Percentiles rank a stretch among this genome's conserved stretches.
These are phyloP conservation scores for Apiosordaria backusii DNA, from an alignment of 495 filamentous ascomycete species.

Conservation along the genomic window DNA sequence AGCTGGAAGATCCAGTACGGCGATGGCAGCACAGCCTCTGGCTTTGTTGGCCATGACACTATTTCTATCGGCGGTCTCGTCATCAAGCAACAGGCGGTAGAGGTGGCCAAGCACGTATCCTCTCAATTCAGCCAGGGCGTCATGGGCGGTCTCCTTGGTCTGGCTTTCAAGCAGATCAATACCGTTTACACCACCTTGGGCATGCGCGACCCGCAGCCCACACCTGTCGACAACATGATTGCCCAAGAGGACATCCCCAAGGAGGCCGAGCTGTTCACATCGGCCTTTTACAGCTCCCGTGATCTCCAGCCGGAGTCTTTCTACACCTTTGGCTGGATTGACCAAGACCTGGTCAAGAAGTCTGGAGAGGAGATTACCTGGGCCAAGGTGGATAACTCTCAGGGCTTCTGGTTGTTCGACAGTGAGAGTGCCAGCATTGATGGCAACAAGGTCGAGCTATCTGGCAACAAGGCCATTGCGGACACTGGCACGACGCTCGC, in stretches of 20 bases:
- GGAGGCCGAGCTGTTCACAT: slow-evolving; percentile 66
- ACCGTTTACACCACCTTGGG: slow-evolving; percentile 49
- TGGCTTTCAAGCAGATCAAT: slow-evolving; percentile 69
- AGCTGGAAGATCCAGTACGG: slow-evolving; percentile 73
- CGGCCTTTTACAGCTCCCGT: slow-evolving; percentile 62
- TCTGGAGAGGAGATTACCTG: slow-evolving; percentile 58
- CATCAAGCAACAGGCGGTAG: slow-evolving; percentile 65
- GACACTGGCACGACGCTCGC: slow-evolving; percentile 76
- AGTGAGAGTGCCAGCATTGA: slow-evolving; percentile 59
- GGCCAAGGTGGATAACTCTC: slow-evolving; percentile 61
- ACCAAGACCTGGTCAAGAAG: slow-evolving; percentile 57
- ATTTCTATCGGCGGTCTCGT: slow-evolving; percentile 65
- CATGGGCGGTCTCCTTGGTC: slow-evolving; percentile 71
- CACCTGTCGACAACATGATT: slow-evolving; percentile 76
- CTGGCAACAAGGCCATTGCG: slow-evolving; percentile 72
- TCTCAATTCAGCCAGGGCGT: slow-evolving; percentile 53
- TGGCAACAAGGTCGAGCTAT: slow-evolving; percentile 52
- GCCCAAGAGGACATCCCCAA: slow-evolving; percentile 60
- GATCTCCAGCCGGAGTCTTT: slow-evolving; percentile 60
- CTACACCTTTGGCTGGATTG: slow-evolving; percentile 79
- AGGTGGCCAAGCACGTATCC: slow-evolving; percentile 65
- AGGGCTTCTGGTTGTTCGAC: slow-evolving; percentile 71
- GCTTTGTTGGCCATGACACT: slow-evolving; percentile 66
- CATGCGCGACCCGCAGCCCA: slow-evolving; percentile 54
- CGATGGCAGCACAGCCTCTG: slow-evolving; percentile 67